Evolutionary conservation across 1,139 yeast species (phyloP).

Genomic region (Lodderomyces theae): DNA sequence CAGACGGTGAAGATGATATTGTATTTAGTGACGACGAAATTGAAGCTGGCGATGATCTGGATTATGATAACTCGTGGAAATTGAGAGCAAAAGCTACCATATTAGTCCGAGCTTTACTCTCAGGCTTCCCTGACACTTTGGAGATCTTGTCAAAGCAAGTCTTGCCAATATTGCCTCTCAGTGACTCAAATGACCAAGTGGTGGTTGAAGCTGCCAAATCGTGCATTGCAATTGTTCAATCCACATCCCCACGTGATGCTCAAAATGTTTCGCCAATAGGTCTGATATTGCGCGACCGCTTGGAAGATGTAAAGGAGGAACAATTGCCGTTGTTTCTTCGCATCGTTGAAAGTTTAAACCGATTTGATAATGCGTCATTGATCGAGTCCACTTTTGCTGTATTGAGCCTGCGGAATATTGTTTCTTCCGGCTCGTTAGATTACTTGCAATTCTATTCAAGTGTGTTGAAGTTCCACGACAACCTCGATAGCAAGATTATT

Average conservation of each 20-base stretch:
- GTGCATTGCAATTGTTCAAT: conserved; percentile 27
- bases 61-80: conserved; percentile 69
- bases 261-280: conserved; percentile 14
- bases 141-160: conserved; percentile 8
- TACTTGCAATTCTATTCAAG: conserved; percentile 27
- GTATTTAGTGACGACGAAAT: conserved; percentile 32
- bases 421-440: conserved; percentile 24
- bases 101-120: conserved; percentile 41
- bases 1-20: conserved; percentile 42
- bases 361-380: conserved; percentile 19
- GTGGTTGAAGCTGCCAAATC: conserved; percentile 36
- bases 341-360: conserved; percentile 30
- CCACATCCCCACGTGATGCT: conserved; percentile 16
- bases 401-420: conserved; percentile 19
- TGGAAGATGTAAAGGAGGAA: conserved; percentile 17
- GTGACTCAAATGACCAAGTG: conserved; percentile 42
- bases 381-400: conserved; percentile 20
- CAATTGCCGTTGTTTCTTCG: conserved; percentile 25
- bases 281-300: conserved; percentile 14
- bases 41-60: conserved; percentile 16
- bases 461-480: conserved; percentile 17
- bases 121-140: conserved; percentile 27
- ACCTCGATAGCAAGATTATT: conserved; percentile 16
- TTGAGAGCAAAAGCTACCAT: conserved; percentile 56
- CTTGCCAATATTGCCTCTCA: conserved; percentile 18